A percentile compares a stretch with the other conserved stretches of the same genome.
Evolutionary conservation across 768 basidiomycete species (phyloP).

Genomic region (Russula olivacea): DNA sequence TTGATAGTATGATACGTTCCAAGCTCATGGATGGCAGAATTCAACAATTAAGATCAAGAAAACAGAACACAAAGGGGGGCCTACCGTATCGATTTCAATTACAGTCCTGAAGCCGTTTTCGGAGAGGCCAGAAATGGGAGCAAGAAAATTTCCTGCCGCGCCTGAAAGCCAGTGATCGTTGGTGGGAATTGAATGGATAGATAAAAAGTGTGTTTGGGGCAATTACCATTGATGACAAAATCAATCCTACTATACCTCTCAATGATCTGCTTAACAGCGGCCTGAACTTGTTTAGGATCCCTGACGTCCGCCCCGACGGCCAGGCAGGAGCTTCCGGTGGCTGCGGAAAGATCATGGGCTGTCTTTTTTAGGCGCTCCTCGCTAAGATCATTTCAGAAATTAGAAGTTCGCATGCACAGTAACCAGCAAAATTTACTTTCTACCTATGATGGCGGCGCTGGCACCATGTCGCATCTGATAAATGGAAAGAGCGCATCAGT

Average conservation of each 20-base stretch:
- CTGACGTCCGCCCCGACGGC: slow-evolving; percentile 79
- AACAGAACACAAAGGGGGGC: slow-evolving; percentile 25
- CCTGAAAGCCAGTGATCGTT: slow-evolving; percentile 39
- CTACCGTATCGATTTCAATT: slow-evolving; percentile 86
- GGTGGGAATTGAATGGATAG: background rate
- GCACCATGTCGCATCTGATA: slow-evolving; percentile 78
- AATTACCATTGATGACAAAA: slow-evolving; percentile 87
- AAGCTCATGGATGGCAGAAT: slow-evolving; percentile 42
- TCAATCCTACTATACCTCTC: slow-evolving; percentile 82
- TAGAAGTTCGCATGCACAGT: background rate
- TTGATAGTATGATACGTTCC: slow-evolving; percentile 95
- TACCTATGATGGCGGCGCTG: slow-evolving; percentile 72
- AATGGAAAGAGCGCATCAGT: background rate
- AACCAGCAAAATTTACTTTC: slow-evolving; percentile 56
- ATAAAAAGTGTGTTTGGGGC: background rate
- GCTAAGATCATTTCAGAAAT: slow-evolving; percentile 35
- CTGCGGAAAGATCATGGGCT: slow-evolving; percentile 62
- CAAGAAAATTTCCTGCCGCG: slow-evolving; percentile 95
- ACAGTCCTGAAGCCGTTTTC: slow-evolving; percentile 91
- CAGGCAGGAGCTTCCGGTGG: slow-evolving; percentile 68
- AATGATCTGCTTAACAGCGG: slow-evolving; percentile 70
- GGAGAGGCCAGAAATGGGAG: slow-evolving; percentile 75
- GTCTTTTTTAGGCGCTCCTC: slow-evolving; percentile 63
- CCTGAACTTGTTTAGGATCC: slow-evolving; percentile 60
- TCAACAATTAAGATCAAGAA: background rate